Evolutionary conservation across 2,329 filamentous ascomycete species (phyloP), one percentile per base, ranked within the genome.

Genomic region (Byssothecium circinans): DNA sequence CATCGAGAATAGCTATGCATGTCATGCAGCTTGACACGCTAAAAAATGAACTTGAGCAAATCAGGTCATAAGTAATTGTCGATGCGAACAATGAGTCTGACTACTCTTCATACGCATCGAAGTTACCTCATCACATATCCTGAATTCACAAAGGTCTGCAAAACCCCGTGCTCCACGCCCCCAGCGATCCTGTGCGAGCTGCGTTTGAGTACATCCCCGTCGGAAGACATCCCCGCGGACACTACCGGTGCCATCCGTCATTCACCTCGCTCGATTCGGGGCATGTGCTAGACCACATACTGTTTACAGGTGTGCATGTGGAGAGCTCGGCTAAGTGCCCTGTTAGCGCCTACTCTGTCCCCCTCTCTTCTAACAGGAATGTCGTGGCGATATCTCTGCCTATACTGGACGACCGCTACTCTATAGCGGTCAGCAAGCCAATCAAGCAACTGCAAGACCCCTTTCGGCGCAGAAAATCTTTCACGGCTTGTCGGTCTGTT

Each of bases 401-500:
- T 33, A 30, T 20, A 22, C 17, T 5, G 23, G 37, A 23, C 19
- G 15, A n/a, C 27, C 4, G 18, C 20, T n/a, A 14, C 20, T 23
- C n/a, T 25, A 10, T 11, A 14, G 36, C 36, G 22, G 20, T 25
- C 20, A 34, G 20, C 8, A 22, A 20, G 19, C 19, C 3, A 38
- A 38, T 38, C 8, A 38, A 22, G 14, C 35, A 22, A 22, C 8
- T 12, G 11, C 14, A 22, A n/a, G 17, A 12, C 35, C 18, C 10
- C 18, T 22, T 8, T 20, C 35, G 8, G 35, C 14, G 39, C 15
- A 33, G 18, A 42, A 19, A 10, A 11, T 22, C 33, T 30, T 23
- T 36, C 11, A 19, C 33, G 41, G 45, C 45, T 37, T 48, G 40
- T 22, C 29, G 40, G n/a, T 27, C 30, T 36, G 30, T n/a, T n/a